These are phyloP conservation scores for Cladorrhinum sp. DNA, from an alignment of 2,329 filamentous ascomycete species.

Conservation along the genomic window DNA sequence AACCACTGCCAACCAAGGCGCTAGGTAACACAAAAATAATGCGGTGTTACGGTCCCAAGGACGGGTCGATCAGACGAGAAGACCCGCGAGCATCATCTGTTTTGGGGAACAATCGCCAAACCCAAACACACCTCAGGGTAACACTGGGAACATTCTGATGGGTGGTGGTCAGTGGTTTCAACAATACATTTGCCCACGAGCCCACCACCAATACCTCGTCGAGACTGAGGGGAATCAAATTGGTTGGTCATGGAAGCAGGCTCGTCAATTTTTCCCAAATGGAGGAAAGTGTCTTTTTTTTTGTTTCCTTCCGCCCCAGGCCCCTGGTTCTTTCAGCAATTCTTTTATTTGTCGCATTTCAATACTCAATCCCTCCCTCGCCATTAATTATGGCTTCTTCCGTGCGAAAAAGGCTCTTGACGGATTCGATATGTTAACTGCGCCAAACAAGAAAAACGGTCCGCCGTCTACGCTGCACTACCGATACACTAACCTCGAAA, in stretches of 20 bases:
- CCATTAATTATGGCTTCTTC: not conserved
- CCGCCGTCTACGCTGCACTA: not conserved
- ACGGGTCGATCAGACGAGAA: constrained; percentile 21
- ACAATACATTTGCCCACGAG: not conserved
- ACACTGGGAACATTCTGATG: constrained; percentile 1
- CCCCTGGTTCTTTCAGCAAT: not conserved
- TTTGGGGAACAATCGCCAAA: constrained; percentile 3
- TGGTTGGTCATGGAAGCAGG: constrained; percentile 20
- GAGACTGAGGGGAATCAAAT: not conserved
- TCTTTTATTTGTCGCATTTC: not conserved
- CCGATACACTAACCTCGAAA: not conserved
- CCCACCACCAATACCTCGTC: not conserved
- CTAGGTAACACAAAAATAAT: constrained; percentile 4
- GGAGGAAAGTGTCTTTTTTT: constrained; percentile 22
- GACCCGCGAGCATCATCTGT: not conserved
- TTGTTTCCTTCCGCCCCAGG: not conserved
- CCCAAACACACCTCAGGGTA: not conserved
- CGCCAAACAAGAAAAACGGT: not conserved
- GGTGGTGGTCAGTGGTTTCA: not conserved
- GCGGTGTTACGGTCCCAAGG: constrained; percentile 11
- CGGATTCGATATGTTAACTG: not conserved
- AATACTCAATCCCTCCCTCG: not conserved
- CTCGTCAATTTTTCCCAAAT: constrained; percentile 32
- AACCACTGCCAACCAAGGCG: not conserved
- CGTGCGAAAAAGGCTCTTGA: not conserved